These are phyloP conservation scores for Hordeum vulgare DNA, from an alignment of 176 grass and related monocot species.

Conservation along the genomic window MorexV3_pseudomolecules_assembly NC_058524.1:58642716-58643215, in stretches of 20 bases:
- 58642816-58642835: too few species aligned
- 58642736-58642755: not conserved
- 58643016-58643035: slow-evolving; percentile 3
- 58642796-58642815: too few species aligned
- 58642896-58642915: not conserved
- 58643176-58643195: not conserved
- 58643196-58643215: slow-evolving; percentile 16
- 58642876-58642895: not conserved
- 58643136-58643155: not conserved
- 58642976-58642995: slow-evolving; percentile 8
- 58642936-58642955: not conserved
- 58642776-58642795: not conserved
- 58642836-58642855: not conserved
- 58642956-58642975: not conserved
- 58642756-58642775: not conserved
- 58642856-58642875: not conserved
- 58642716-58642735: not conserved
- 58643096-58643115: slow-evolving; percentile 10
- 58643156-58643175: not conserved
- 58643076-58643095: slow-evolving; percentile 6
- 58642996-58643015: not conserved
- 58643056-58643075: not conserved
- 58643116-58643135: not conserved
- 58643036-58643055: slow-evolving; percentile 21
- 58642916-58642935: not conserved